phyloP scores from a whole-genome alignment of 176 grass and related monocot species.

The Tuctoria greenei region DNA sequence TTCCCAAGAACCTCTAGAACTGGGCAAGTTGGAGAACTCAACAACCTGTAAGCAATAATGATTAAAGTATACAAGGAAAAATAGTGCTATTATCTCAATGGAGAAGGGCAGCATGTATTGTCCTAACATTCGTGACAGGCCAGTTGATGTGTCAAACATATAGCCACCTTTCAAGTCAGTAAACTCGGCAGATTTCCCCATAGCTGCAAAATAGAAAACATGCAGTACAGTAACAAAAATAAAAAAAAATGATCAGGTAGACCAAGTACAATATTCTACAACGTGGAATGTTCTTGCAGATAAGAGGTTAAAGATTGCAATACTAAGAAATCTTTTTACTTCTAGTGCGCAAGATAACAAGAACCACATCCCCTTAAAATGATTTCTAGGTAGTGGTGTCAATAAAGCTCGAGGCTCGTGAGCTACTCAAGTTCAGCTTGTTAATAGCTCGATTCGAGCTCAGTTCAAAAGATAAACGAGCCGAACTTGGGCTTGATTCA shows the following conservation, averaged over 20 bases:
- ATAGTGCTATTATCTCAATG: background rate
- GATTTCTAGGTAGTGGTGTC: no score
- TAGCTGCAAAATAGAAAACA: constrained; percentile 46
- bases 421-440: no score
- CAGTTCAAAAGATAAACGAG: no score
- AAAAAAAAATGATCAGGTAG: background rate
- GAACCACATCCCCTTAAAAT: background rate
- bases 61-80: constrained; percentile 20
- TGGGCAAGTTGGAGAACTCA: constrained; percentile 81
- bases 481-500: no score
- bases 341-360: background rate
- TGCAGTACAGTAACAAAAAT: constrained; percentile 20
- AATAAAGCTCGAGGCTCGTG: no score
- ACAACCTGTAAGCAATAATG: constrained; percentile 57
- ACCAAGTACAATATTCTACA: background rate
- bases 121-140: constrained; percentile 86
- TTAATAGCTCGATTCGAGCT: no score
- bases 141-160: constrained; percentile 93
- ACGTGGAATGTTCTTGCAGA: background rate
- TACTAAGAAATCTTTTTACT: background rate
- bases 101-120: background rate
- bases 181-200: constrained; percentile 84
- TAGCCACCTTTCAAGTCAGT: constrained; percentile 77
- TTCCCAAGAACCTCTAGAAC: constrained; percentile 83
- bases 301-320: background rate